Evolutionary conservation across 768 basidiomycete species (phyloP), one percentile per base, ranked within the genome.

Genomic region (Pleurotus platypus): DNA sequence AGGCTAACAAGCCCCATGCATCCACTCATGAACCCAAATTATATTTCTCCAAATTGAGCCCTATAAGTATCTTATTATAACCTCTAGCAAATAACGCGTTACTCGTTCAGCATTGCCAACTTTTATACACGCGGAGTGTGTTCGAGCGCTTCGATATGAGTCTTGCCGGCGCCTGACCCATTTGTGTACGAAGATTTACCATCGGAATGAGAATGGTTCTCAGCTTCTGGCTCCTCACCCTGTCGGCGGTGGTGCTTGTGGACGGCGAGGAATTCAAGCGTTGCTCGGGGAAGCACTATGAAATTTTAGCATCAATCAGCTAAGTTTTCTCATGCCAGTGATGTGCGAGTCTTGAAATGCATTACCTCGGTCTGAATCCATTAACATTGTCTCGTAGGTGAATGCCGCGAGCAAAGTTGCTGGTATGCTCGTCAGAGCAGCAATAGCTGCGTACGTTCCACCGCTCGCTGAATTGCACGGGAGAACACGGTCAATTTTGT

Each of bases 341-440:
- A 22, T 46, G 12, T 16, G 20, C 16, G 11, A 30, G 43, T 35
- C 30, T 9, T 11, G 40, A 15, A 8, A 35, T 12, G 40, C 79
- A 35, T 57, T 62, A 84, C 85, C 82, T 67, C 85, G 70, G 59
- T 80, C 78, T 9, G 81, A 82, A 64, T 87, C 86, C 18, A 72
- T 67, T 22, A 89, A 69, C 66, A 88, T 75, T 7, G 78, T 57
- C 60, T 86, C 82, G 55, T 88, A 86, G 27, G 86, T 57, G 54
- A 74, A 58, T 22, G 74, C 78, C n/a, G 77, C 84, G 51, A 85
- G 68, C 30, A 86, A 53, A 9, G 79, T 88, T 1, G 85, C 84
- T 2, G 84, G 84, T 61, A 88, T 84, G 61, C 85, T 88, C 4
- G 82, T 82, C 35, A 88, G 75, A 2, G 87, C 82, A 1, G 86